Percentiles rank a stretch among this genome's conserved stretches.
Evolutionary conservation across 306 rosid genomes (phyloP).

Genomic region (Mimosa pudica): DNA sequence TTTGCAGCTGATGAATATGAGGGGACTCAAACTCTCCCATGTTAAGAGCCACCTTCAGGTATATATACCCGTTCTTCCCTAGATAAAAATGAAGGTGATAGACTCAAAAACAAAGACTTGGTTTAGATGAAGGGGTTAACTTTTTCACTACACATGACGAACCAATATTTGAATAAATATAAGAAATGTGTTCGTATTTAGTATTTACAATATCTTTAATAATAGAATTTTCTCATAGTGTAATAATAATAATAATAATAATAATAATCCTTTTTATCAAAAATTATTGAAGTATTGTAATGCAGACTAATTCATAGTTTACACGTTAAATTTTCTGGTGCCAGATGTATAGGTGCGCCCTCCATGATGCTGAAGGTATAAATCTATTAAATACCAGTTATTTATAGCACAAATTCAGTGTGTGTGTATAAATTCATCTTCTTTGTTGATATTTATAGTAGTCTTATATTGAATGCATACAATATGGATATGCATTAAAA

Average conservation of each 20-base stretch:
- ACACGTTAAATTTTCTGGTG: not conserved
- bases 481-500: not conserved
- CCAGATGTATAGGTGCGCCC: not conserved
- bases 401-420: not conserved
- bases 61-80: not conserved
- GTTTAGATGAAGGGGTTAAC: too few relatives aligned
- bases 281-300: too few relatives aligned
- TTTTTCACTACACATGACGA: too few relatives aligned
- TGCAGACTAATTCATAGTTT: not conserved
- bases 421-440: too few relatives aligned
- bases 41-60: conserved; percentile 99
- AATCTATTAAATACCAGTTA: not conserved
- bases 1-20: conserved; percentile 74
- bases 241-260: too few relatives aligned
- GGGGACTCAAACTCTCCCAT: conserved; percentile 76
- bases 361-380: not conserved
- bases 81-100: too few relatives aligned
- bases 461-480: not conserved
- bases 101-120: too few relatives aligned
- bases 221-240: too few relatives aligned
- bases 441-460: not conserved
- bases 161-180: too few relatives aligned
- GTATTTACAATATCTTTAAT: too few relatives aligned
- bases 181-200: too few relatives aligned
- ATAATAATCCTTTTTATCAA: too few relatives aligned